Evolutionary conservation across 2,329 filamentous ascomycete species (phyloP), one percentile per base, ranked within the genome.

Genomic region (Chaetomium sp.): DNA sequence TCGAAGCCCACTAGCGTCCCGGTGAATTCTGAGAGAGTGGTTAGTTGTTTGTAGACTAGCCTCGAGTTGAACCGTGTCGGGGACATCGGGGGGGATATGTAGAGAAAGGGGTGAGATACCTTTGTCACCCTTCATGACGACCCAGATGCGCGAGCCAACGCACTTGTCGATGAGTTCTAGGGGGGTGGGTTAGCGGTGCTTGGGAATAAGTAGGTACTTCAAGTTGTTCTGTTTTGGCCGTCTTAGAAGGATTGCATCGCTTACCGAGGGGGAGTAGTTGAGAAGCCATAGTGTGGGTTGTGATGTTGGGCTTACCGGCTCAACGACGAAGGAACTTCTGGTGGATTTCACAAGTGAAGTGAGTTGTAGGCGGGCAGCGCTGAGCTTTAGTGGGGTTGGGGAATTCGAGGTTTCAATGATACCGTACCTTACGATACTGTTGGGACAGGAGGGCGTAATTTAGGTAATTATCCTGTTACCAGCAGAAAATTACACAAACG

Each of bases 111-210:
- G 12, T 9, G 5, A 54, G n/a, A 43, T 34, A 95, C 94, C 94
- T 79, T 96, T 97, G 70, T 97, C 94, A 63, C 91, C 90, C 76
- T 99, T 99, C 94, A 99, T 99, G 67, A 99, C 85, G 61, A 99
- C 91, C 91, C 92, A 96, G 72, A 99, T 97, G 67, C 87, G 88
- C 53, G 91, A 97, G 59, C 94, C 94, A 63, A 99, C 91, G 71
- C 94, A 99, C 75, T 96, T 96, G 78, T 99, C 94, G 72, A 99
- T 97, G 70, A 99, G 84, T 75, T 99, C 94, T 96, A 68, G 19
- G n/a, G 11, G 6, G 7, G 11, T n/a, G 32, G 10, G 45, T 36
- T 49, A 7, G 27, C 9, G 6, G 49, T 4, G 7, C 36, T 27
- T 42, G 37, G 8, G 8, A 12, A 42, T n/a, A 42, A n/a, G 10